Evolutionary conservation across 169 alveolate species (phyloP).

Genomic region (Cyclospora cayetanensis): DNA sequence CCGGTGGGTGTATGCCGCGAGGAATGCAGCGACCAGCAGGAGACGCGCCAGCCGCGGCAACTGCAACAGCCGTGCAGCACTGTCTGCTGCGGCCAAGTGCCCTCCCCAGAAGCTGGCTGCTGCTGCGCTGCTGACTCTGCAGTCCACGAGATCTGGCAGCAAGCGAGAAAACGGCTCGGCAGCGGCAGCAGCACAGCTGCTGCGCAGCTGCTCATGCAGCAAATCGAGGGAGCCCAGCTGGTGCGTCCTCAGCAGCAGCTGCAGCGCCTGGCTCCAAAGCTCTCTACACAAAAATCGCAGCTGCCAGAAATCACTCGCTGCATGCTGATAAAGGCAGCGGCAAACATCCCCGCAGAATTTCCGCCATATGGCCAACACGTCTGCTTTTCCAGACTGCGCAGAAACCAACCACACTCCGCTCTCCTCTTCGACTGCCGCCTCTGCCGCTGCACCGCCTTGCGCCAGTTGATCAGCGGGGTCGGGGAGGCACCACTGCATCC

Average conservation of each 20-base stretch:
- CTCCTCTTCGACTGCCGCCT: not conserved
- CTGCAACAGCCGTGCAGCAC: constrained; percentile 65
- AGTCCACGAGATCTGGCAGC: constrained; percentile 52
- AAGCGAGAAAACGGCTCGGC: constrained; percentile 45
- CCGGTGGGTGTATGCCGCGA: constrained; percentile 58
- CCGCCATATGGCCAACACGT: not conserved
- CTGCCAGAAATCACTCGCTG: constrained; percentile 51
- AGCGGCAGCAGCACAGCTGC: constrained; percentile 51
- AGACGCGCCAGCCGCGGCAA: constrained; percentile 55
- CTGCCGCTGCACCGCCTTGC: constrained; percentile 9
- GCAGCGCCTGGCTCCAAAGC: constrained; percentile 65
- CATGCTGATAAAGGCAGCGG: not conserved
- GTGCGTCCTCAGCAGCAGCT: constrained; percentile 35
- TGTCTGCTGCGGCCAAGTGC: constrained; percentile 22
- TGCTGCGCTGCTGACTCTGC: not conserved
- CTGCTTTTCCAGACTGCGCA: not conserved
- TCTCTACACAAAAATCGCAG: constrained; percentile 38
- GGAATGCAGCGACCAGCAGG: constrained; percentile 61
- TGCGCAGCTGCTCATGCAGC: constrained; percentile 27
- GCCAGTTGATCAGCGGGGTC: not conserved
- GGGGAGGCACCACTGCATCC: too few species aligned
- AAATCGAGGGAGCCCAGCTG: not conserved
- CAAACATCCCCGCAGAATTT: constrained; percentile 17
- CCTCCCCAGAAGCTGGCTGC: constrained; percentile 50
- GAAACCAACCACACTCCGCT: not conserved